Conservation (phyloP, 2,329 filamentous ascomycete genomes). For the Cordyceps cicadae region DNA sequence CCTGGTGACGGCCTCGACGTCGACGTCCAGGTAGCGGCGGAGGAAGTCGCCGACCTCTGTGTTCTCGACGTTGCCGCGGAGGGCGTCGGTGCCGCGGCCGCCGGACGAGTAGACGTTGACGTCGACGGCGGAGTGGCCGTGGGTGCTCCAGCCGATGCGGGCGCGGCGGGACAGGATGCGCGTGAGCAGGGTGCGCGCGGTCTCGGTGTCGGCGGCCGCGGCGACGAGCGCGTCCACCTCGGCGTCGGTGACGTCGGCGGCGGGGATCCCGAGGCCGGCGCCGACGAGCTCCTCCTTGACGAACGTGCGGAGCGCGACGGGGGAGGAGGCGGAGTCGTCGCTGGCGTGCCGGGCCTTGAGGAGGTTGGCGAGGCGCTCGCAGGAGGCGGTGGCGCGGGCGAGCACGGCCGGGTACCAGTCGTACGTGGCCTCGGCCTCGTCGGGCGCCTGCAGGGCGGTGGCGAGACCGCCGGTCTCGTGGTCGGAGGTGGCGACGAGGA, state of each 20-base stretch:
- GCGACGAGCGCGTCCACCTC: conserved; percentile 63
- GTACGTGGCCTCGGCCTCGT: conserved; percentile 48
- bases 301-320: conserved; percentile 48
- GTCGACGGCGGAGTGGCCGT: conserved; percentile 88
- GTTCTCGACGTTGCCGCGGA: conserved; percentile 88
- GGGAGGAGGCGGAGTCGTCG: conserved; percentile 18
- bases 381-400: conserved; percentile 65
- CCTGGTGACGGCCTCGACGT: conserved; percentile 69
- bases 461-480: conserved; percentile 92
- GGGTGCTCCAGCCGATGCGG: conserved; percentile 88
- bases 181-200: conserved; percentile 55
- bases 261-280: conserved; percentile 60
- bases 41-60: conserved; percentile 84
- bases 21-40: conserved; percentile 66
- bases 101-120: conserved; percentile 90
- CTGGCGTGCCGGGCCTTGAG: conserved; percentile 45
- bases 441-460: conserved; percentile 59
- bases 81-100: conserved; percentile 52
- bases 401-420: conserved; percentile 78
- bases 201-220: conserved; percentile 46
- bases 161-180: conserved; percentile 82
- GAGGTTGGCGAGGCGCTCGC: conserved; percentile 59
- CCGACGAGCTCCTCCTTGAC: conserved; percentile 60
- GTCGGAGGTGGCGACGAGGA: conserved; percentile 86
- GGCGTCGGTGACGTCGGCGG: conserved; percentile 55